Percentiles rank a stretch among this genome's conserved stretches.
Conservation (phyloP, 768 basidiomycete genomes). For the Neoboletus magnificus region DNA sequence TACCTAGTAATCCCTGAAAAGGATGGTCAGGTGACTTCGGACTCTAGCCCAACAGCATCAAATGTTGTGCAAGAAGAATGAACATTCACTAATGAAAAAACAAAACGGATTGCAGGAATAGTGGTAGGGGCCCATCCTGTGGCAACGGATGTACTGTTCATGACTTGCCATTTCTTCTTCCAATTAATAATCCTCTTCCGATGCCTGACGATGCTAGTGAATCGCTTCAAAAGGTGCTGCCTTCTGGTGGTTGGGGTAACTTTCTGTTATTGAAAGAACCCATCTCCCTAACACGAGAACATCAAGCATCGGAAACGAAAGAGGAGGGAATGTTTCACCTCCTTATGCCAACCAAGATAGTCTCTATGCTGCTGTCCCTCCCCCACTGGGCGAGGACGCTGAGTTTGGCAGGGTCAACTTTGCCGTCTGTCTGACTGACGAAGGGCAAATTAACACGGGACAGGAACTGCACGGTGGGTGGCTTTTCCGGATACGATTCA, state of each 20-base stretch:
- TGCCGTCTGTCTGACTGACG: conserved; percentile 70
- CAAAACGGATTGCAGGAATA: conserved; percentile 16
- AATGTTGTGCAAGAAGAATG: conserved; percentile 8
- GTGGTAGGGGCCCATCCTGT: conserved; percentile 22
- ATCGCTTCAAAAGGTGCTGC: conserved; percentile 55
- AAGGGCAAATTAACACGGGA: conserved; percentile 94
- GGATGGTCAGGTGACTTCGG: neutral
- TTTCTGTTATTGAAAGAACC: conserved; percentile 88
- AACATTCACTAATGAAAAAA: conserved; percentile 15
- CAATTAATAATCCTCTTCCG: conserved; percentile 6
- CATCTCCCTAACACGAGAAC: conserved; percentile 72
- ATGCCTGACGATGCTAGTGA: neutral
- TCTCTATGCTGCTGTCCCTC: conserved; percentile 78
- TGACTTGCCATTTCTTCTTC: conserved; percentile 14
- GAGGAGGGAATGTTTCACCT: conserved; percentile 45
- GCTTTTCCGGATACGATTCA: conserved; percentile 66
- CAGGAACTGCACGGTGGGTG: conserved; percentile 80
- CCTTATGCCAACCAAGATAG: conserved; percentile 87
- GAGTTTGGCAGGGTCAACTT: conserved; percentile 73
- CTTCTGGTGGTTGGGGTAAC: conserved; percentile 92
- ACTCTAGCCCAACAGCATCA: neutral
- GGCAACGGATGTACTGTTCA: conserved; percentile 7
- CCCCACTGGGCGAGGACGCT: conserved; percentile 74
- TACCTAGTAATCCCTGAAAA: neutral
- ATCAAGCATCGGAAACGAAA: conserved; percentile 7